These are phyloP conservation scores for Trypanosomatidae sp. DNA, from an alignment of 208 protist species.

Conservation along the genomic window DNA sequence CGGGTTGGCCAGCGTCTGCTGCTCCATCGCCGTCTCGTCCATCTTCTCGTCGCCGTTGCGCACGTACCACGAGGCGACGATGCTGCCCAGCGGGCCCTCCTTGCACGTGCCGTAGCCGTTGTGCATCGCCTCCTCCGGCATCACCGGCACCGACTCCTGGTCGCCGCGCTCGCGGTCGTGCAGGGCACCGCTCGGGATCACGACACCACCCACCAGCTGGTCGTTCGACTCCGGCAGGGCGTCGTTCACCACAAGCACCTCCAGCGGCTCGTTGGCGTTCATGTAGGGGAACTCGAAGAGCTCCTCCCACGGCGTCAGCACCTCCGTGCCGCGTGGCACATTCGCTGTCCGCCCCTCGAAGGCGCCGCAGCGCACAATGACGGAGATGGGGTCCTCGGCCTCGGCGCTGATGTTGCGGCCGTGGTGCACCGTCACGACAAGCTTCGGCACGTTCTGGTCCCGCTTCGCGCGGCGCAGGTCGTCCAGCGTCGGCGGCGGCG, in stretches of 20 bases:
- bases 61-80: conserved; percentile 87
- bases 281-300: conserved; percentile 91
- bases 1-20: conserved; percentile 67
- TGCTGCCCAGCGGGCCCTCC: conserved; percentile 70
- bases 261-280: conserved; percentile 71
- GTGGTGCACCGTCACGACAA: conserved; percentile 89
- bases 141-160: conserved; percentile 76
- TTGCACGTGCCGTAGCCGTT: conserved; percentile 47
- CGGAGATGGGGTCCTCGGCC: conserved; percentile 62
- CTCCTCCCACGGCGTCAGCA: conserved; percentile 81
- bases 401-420: conserved; percentile 68
- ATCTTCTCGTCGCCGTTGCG: conserved; percentile 55
- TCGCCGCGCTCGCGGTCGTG: conserved; percentile 67
- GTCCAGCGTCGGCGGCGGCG: conserved; percentile 75
- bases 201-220: conserved; percentile 71
- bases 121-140: conserved; percentile 62
- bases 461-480: conserved; percentile 53
- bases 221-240: conserved; percentile 54
- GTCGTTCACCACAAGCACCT: conserved; percentile 87
- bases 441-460: conserved; percentile 49
- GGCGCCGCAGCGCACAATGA: conserved; percentile 85
- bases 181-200: conserved; percentile 66
- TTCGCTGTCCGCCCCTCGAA: conserved; percentile 91
- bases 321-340: conserved; percentile 66
- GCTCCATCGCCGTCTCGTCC: conserved; percentile 52